Percentiles rank a stretch among this genome's conserved stretches.
Conservation (phyloP, 768 basidiomycete species). For the Tremella fuciformis region DNA sequence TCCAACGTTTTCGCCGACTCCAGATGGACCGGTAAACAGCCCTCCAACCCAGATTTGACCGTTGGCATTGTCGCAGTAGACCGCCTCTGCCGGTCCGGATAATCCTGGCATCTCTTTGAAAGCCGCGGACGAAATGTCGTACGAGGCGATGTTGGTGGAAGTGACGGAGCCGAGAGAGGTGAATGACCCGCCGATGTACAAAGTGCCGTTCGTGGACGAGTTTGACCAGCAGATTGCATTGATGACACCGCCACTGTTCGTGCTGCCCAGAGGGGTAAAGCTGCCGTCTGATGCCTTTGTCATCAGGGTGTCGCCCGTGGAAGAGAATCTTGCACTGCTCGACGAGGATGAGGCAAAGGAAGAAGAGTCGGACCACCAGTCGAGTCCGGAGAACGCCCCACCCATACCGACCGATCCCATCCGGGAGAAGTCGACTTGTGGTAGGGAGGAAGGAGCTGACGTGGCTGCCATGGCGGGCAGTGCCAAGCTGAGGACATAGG, state of each 20-base stretch:
- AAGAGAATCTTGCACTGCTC: slow-evolving; percentile 14
- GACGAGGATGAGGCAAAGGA: slow-evolving; percentile 9
- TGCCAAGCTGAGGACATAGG: slow-evolving; percentile 10
- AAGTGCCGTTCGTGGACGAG: slow-evolving; percentile 54
- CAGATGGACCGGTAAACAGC: slow-evolving; percentile 30
- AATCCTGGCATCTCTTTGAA: slow-evolving; percentile 57
- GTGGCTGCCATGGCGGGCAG: slow-evolving; percentile 29
- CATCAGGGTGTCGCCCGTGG: slow-evolving; percentile 59
- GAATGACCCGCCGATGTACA: slow-evolving; percentile 84
- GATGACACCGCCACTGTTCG: slow-evolving; percentile 75
- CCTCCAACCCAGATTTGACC: slow-evolving; percentile 51
- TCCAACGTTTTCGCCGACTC: slow-evolving; percentile 47
- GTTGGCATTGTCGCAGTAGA: slow-evolving; percentile 68
- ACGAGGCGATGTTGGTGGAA: slow-evolving; percentile 73
- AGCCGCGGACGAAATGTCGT: slow-evolving; percentile 49
- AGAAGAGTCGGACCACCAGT: slow-evolving; percentile 47
- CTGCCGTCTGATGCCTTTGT: slow-evolving; percentile 65
- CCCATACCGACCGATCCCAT: slow-evolving; percentile 90
- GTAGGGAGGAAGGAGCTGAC: slow-evolving; percentile 53
- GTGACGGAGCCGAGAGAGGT: slow-evolving; percentile 63
- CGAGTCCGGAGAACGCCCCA: slow-evolving; percentile 83
- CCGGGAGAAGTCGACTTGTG: slow-evolving; percentile 66
- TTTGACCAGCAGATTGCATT: slow-evolving; percentile 62
- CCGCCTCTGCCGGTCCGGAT: slow-evolving; percentile 66
- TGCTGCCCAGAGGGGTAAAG: slow-evolving; percentile 68